Base-by-base conservation (phyloP, 305 asterid species). In the Rubia peregrina region DNA sequence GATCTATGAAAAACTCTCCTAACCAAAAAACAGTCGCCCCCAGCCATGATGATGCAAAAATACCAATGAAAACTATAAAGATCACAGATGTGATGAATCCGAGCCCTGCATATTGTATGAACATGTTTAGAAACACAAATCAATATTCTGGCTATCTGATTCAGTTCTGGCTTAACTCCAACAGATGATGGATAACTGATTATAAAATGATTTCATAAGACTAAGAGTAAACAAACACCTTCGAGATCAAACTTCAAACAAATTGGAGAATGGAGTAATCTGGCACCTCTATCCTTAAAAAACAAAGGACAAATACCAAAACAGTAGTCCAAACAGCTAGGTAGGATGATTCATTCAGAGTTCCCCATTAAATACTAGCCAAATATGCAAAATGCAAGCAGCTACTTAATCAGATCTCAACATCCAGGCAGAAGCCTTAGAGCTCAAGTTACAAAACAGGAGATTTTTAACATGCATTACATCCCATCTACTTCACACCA, bases 31-130 rank as follows among this genome's bases (percentile, higher is more conserved):
- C 92, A 21, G 98, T 92, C 69, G 96, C 76, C 70, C 98, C 98
- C 84, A 90, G 56, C 97, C 98, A 92, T 19, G 98, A 92, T 42
- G 98, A 92, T 83, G 95, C 98, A 82, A 92, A 92, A 71, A 92
- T 57, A 73, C 98, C 98, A 61, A 92, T 80, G 76, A 87, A 87
- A 88, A 92, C 89, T 78, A 90, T 83, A 65, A 92, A 92, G 69
- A 88, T 73, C 72, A 92, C 63, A 0, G 97, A 92, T 16, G 98
- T 92, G 62, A 92, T 78, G 86, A 92, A 92, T 71, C 98, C 98
- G 80, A 92, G 97, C 48, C 98, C 98, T 92, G 95, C 86, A 81
- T 70, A 78, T 74, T 17, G 77, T 55, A 69, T 70, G 48, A 68
- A 73, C 48, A 62, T 53, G 49, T 61, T 81, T 33, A 82, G 82